phyloP scores from a whole-genome alignment of 805 yeast species.

The Jamesozyma jinghongensis region DNA sequence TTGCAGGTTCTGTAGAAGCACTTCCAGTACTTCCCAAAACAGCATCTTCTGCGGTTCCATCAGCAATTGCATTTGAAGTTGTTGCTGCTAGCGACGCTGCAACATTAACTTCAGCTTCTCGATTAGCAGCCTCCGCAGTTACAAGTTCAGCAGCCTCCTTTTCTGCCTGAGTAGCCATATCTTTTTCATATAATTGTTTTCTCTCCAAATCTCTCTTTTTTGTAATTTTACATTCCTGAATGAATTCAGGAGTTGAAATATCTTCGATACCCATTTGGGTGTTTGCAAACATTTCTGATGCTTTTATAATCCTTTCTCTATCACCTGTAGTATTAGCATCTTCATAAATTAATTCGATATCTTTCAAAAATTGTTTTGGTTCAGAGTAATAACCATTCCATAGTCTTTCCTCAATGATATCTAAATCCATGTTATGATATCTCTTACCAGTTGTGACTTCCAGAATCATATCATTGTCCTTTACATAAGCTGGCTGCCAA shows the following conservation, averaged over 20 bases:
- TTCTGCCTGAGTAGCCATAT: constrained; percentile 10
- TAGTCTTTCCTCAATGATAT: constrained; percentile 83
- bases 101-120: no score
- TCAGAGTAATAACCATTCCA: constrained; percentile 97
- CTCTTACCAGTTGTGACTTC: constrained; percentile 66
- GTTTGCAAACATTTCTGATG: constrained; percentile 93
- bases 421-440: constrained; percentile 84
- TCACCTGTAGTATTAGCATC: constrained; percentile 73
- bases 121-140: not conserved
- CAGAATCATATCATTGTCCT: constrained; percentile 65
- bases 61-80: not conserved
- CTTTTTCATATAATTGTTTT: constrained; percentile 33
- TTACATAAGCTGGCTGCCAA: constrained; percentile 37
- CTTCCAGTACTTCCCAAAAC: not conserved
- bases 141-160: not conserved
- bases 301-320: constrained; percentile 68
- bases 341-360: constrained; percentile 70
- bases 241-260: constrained; percentile 59
- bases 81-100: no score
- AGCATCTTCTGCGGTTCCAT: no score
- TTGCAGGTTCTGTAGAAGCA: no score
- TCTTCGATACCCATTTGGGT: constrained; percentile 95
- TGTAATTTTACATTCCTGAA: constrained; percentile 67
- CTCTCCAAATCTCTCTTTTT: constrained; percentile 54
- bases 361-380: constrained; percentile 81